phyloP scores from a whole-genome alignment of 495 filamentous ascomycete species.

The Tuber microsphaerosporum region DNA sequence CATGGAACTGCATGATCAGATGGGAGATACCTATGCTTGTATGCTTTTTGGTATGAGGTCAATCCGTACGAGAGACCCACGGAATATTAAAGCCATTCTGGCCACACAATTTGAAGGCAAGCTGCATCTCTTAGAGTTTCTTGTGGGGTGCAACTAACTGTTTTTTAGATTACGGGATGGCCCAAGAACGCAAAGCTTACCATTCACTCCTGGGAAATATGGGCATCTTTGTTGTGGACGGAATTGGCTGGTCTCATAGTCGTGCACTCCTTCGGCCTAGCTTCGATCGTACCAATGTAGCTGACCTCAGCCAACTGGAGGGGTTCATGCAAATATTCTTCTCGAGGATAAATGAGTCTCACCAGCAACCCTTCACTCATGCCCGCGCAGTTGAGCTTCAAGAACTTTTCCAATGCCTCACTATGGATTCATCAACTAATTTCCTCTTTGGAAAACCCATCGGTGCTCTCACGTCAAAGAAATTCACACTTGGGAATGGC shows the following conservation, averaged over 20 bases:
- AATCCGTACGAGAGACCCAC: conserved; percentile 44
- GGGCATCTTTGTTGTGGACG: conserved; percentile 54
- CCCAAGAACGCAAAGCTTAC: conserved; percentile 40
- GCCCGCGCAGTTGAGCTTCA: conserved; percentile 45
- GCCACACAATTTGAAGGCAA: conserved; percentile 44
- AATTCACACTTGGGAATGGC: conserved; percentile 12
- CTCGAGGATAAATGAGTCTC: conserved; percentile 8
- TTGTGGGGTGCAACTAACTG: neutral
- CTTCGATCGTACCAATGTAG: conserved; percentile 49
- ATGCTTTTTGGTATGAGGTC: conserved; percentile 37
- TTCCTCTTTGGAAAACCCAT: conserved; percentile 49
- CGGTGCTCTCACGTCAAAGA: conserved; percentile 33
- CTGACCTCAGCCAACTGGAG: conserved; percentile 31
- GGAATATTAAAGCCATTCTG: conserved; percentile 46
- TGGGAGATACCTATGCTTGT: conserved; percentile 21
- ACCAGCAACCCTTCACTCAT: neutral
- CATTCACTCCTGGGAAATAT: conserved; percentile 46
- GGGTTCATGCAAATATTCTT: conserved; percentile 27
- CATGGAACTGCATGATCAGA: conserved; percentile 13
- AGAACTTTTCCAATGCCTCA: conserved; percentile 49
- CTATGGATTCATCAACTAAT: conserved; percentile 47
- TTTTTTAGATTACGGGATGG: conserved; percentile 37
- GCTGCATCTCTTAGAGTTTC: neutral
- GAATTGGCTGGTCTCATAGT: conserved; percentile 50
- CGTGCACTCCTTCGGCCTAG: conserved; percentile 53